Base-by-base conservation (phyloP, 306 rosid species). In the Canavalia gladiata region DNA sequence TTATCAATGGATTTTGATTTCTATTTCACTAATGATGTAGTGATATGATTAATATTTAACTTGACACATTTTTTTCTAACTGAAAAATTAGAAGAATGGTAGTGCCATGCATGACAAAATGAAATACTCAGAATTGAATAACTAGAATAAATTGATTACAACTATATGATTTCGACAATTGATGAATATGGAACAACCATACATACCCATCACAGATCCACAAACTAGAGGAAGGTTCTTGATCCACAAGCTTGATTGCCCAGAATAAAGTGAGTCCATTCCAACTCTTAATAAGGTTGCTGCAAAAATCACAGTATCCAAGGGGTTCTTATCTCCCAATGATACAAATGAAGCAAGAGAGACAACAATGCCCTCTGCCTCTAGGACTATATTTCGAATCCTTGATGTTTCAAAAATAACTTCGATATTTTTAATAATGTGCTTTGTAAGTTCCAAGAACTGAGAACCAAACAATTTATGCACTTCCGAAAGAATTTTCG, bases 131-230 rank as follows among this genome's bases (percentile, higher is more conserved):
- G 29, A 64, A 80, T 57, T 9, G 68, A 74, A 74, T 25, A 29
- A 69, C 35, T 3, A 41, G 59, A 52, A 56, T 35, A 34, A 52
- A 78, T 72, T 8, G 3, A 68, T 37, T 46, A 46, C 73, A 69
- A 70, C 43, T 54, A 47, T 83, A 71, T 37, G 35, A 68, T 18
- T 65, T 75, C 66, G 18, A 56, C 12, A 69, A 59, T 35, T 37
- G 57, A 56, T 77, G 9, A 46, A 77, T 68, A 77, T 28, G 68
- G 65, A 76, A 54, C 52, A 68, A 76, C 55, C 80, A 72, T 82
- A 87, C 86, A 60, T 89, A 95, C 99, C 97, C 45, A 91, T 87
- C 82, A 90, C 7, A 74, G 94, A 89, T 71, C 88, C 83, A 82
- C 91, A 91, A 85, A 93, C 96, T 51, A 83, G 77, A 60, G 94